Evolutionary conservation across 768 basidiomycete genomes (phyloP), one percentile per base, ranked within the genome.

Genomic region (Candolleomyces aberdarensis): DNA sequence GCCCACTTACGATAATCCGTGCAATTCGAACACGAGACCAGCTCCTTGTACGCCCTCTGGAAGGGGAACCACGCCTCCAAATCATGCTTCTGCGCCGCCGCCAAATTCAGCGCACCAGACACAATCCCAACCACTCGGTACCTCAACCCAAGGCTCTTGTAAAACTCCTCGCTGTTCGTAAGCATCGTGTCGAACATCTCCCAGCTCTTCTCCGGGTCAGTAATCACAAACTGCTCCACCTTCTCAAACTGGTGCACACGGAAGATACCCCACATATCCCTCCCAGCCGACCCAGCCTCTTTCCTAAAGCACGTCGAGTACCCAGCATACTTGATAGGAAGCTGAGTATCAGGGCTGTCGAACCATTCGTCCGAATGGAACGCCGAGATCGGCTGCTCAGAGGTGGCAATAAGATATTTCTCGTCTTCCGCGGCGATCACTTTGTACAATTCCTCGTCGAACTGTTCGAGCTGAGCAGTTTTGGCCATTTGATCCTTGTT

Each of bases 231-330:
- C 80, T 98, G 87, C 72, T 99, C 97, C 56, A 99, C 85, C 80
- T 99, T 99, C 78, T 99, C 97, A 66, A 99, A 99, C 75, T 99
- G 97, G 72, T 99, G 97, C 58, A 99, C 96, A 22, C 97, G 92
- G 87, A 99, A 99, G 75, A 98, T 98, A 60, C 97, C 97, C 95
- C 97, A 98, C 83, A 96, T 98, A 67, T 99, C 97, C 58, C 94
- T 89, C 3, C 97, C 97, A 8, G 94, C 94, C 3, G 94, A 91
- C 40, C 97, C 97, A 2, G 97, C 97, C 78, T 99, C 97, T 77
- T 98, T 98, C 31, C 97, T 88, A 89, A 99, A 99, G 74, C 96
- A 98, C 15, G 96, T 98, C 69, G 89, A 92, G 73, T 89, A 92
- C 20, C 91, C 90, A 0, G 91, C 91, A 68, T 91, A 97, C 76